Conservation (phyloP, 2,329 filamentous ascomycete species). For the Diaporthe citrichinensis region DNA sequence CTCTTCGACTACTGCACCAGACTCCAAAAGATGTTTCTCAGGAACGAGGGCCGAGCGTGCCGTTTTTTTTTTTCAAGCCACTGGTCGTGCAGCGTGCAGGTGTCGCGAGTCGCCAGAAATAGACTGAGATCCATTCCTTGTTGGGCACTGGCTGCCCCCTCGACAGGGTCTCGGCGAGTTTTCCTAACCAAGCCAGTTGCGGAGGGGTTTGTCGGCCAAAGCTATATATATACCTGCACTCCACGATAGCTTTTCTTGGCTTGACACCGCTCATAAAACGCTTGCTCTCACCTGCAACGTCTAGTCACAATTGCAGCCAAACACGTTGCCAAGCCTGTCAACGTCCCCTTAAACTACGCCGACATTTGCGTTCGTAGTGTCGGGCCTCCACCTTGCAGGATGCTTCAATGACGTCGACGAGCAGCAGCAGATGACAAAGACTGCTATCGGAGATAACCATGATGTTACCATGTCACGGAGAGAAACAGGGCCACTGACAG, state of each 20-base stretch:
- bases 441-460: not conserved
- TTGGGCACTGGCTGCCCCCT: not conserved
- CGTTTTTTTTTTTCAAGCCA: not conserved
- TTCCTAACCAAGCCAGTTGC: not conserved
- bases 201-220: not conserved
- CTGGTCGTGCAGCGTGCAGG: constrained; percentile 1
- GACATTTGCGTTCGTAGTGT: constrained; percentile 18
- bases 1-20: constrained; percentile 16
- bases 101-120: constrained; percentile 7
- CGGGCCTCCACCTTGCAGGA: not conserved
- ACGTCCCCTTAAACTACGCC: not conserved
- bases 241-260: constrained; percentile 12
- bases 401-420: not conserved
- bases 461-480: not conserved
- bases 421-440: not conserved
- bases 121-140: not conserved
- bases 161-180: not conserved
- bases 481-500: too few relatives aligned
- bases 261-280: not conserved
- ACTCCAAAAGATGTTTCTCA: constrained; percentile 8
- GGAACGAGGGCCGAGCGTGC: constrained; percentile 24
- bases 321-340: not conserved
- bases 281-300: not conserved
- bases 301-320: not conserved
- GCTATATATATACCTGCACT: not conserved